Conservation (phyloP, 2,329 filamentous ascomycete genomes). For the Verticillium klebahnii region DNA sequence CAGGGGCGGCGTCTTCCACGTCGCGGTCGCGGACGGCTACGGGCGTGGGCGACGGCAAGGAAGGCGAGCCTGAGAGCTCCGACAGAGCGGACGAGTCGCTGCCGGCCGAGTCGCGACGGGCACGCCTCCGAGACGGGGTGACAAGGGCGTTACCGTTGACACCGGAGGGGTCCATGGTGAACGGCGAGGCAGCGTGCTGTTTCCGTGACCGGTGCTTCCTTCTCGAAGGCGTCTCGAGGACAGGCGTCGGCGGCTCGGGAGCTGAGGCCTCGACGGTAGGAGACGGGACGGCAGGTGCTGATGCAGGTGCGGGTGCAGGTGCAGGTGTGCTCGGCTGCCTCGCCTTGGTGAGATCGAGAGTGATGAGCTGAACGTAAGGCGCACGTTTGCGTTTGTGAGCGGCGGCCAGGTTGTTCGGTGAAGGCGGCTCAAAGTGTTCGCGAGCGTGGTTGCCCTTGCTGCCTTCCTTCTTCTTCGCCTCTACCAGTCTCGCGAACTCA, state of each 20-base stretch:
- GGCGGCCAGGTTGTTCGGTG: constrained; percentile 31
- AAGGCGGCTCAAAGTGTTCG: constrained; percentile 49
- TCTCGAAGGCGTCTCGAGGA: constrained; percentile 11
- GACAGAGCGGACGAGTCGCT: constrained; percentile 38
- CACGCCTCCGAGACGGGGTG: constrained; percentile 30
- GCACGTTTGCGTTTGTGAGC: constrained; percentile 42
- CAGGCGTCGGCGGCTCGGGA: neutral
- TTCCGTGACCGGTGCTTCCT: constrained; percentile 4
- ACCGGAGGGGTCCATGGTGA: constrained; percentile 1
- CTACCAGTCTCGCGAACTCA: constrained; percentile 46
- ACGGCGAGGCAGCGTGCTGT: constrained; percentile 4
- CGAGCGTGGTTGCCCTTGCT: constrained; percentile 46
- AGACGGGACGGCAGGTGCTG: neutral
- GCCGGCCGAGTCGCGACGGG: constrained; percentile 29
- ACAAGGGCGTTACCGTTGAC: neutral
- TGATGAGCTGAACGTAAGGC: constrained; percentile 44
- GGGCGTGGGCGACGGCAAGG: constrained; percentile 31
- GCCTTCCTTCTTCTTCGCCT: constrained; percentile 52
- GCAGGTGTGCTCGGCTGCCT: neutral
- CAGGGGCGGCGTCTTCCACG: neutral
- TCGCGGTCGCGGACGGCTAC: neutral
- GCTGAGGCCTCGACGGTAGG: neutral
- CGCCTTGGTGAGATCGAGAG: constrained; percentile 27
- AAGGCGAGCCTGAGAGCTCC: constrained; percentile 21
- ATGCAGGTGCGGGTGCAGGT: neutral